phyloP scores from a whole-genome alignment of 352 stramenopile genomes.

The Blastocystis sp. region DNA sequence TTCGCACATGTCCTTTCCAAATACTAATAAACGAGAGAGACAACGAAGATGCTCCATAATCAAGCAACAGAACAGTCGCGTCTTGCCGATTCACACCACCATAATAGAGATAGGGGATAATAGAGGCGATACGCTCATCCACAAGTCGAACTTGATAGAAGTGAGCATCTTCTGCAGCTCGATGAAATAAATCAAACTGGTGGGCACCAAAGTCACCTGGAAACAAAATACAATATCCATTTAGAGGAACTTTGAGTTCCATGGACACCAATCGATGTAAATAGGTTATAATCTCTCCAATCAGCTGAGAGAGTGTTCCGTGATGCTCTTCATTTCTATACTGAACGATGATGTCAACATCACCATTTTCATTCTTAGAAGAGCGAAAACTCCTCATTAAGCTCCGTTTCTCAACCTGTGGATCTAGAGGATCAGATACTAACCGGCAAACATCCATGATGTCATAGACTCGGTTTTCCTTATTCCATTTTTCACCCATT shows the following conservation, averaged over 20 bases:
- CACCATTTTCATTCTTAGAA: background rate
- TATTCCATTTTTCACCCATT: background rate
- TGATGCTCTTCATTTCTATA: slow-evolving; percentile 8
- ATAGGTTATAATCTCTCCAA: slow-evolving; percentile 42
- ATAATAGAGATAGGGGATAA: slow-evolving; percentile 45
- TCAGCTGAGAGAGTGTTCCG: background rate
- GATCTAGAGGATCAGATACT: background rate
- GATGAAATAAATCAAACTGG: background rate
- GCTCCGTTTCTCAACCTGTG: background rate
- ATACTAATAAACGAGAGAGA: slow-evolving; percentile 22
- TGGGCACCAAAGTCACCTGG: background rate
- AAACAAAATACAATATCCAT: background rate
- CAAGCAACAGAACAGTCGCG: background rate
- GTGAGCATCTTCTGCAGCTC: slow-evolving; percentile 4
- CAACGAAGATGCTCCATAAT: background rate
- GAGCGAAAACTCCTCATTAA: background rate
- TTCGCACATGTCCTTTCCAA: background rate
- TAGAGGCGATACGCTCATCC: slow-evolving; percentile 18
- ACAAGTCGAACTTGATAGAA: background rate
- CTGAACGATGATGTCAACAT: slow-evolving; percentile 1
- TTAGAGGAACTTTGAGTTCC: background rate
- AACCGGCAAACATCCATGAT: slow-evolving; percentile 7
- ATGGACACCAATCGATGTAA: background rate
- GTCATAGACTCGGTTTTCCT: slow-evolving; percentile 36
- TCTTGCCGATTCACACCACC: slow-evolving; percentile 37